Evolutionary conservation across 169 alveolate genomes (phyloP), one percentile per base, ranked within the genome.

Genomic region (Babesia ovata): DNA sequence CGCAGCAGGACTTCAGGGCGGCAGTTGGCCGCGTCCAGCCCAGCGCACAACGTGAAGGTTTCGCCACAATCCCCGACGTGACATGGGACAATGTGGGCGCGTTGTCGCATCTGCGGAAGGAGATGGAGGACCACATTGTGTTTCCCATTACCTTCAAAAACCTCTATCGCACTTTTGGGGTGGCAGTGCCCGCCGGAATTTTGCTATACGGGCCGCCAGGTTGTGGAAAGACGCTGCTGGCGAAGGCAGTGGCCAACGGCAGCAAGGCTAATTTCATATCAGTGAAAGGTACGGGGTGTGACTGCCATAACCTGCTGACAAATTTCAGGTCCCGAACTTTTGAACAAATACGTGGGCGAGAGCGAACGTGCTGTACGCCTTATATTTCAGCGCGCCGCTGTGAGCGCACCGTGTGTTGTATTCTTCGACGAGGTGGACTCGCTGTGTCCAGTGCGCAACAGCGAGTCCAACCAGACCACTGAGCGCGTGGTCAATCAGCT

Each of bases 381-480:
- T 62, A 95, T 98, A 19, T 98, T 98, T 88, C 96, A 95, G 67
- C 96, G 99, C 88, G 99, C 99, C 8, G 90, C 97, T 54, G 95
- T 95, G 26, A 95, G 98, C 65, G 94, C 98, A 49, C 99, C 99
- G 24, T 97, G 99, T 72, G 94, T 97, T 42, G 95, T 98, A 36
- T 96, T 98, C 92, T 98, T 98, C 88, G 99, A 98, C 88, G 99
- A 98, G 90, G 89, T 98, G 39, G 99, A 98, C 84, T 96, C 99
- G 42, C 91, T 98, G 50, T 96, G 98, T 29, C 97, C 99, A 21
- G 91, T 93, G 66, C 94, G 99, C 86, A 94, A 96, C 46, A 85
- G 91, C 69, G 98, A 95, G 49, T 90, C 93, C 66, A 95, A 93
- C 75, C 83, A 69, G 48, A 95, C 97, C 16, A 91, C 98, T 42